These are phyloP conservation scores for Boletus reticuloceps DNA, from an alignment of 768 basidiomycete species.

Conservation along the genomic window DNA sequence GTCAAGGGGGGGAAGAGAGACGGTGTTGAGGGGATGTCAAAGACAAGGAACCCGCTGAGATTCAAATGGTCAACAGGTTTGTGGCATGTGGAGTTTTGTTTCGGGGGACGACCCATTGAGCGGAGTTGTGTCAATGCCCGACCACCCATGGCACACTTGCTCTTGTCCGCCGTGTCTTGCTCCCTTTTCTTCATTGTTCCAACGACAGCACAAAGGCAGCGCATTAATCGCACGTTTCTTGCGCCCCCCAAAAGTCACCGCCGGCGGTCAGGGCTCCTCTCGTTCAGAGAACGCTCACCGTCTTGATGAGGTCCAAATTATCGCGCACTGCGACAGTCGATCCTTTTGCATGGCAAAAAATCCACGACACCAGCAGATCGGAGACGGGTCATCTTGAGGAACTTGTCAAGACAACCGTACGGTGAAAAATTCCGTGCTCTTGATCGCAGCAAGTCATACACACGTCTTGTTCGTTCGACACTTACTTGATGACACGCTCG, in stretches of 20 bases:
- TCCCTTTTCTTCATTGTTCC: neutral
- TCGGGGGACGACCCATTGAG: conserved; percentile 7
- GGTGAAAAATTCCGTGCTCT: conserved; percentile 28
- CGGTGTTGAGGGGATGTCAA: no score
- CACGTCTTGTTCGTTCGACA: conserved; percentile 19
- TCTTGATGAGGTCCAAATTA: conserved; percentile 9
- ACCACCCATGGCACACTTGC: neutral
- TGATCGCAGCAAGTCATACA: conserved; percentile 21
- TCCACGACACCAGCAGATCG: conserved; percentile 1
- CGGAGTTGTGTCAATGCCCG: conserved; percentile 18
- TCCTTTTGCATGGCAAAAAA: conserved; percentile 1
- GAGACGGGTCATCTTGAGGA: conserved; percentile 2
- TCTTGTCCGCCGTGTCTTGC: neutral
- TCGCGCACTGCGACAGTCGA: neutral
- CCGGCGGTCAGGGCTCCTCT: neutral
- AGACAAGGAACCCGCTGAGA: neutral
- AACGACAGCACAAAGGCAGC: neutral
- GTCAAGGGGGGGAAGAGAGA: no score
- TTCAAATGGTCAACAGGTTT: neutral
- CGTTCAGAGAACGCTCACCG: conserved; percentile 3
- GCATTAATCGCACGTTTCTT: conserved; percentile 11
- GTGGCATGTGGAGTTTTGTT: conserved; percentile 15
- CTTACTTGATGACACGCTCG: conserved; percentile 20
- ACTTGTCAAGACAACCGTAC: conserved; percentile 14
- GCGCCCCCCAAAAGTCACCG: neutral